These are phyloP conservation scores for Venturia effusa DNA, from an alignment of 2,329 filamentous ascomycete species.

Conservation along the genomic window DNA sequence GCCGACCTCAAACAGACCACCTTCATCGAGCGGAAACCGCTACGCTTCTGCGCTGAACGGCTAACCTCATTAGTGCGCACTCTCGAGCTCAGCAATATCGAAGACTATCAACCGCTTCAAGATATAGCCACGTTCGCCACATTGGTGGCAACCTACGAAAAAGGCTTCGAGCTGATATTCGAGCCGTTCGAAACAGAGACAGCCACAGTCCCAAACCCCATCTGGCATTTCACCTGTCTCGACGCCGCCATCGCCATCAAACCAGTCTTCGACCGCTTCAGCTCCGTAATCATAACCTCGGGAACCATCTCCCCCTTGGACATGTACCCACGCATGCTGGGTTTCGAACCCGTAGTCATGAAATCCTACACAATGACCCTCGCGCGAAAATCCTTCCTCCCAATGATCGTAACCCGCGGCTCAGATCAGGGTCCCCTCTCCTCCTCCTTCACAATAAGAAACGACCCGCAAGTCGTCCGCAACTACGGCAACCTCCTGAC, in stretches of 20 bases:
- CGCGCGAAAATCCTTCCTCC: conserved; percentile 85
- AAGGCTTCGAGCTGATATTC: conserved; percentile 89
- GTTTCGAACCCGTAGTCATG: conserved; percentile 83
- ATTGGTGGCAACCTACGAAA: conserved; percentile 91
- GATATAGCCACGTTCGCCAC: conserved; percentile 98
- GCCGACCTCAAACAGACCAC: conserved; percentile 89
- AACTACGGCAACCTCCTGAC: conserved; percentile 92
- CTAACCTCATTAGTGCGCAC: conserved; percentile 90
- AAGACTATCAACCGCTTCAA: conserved; percentile 93
- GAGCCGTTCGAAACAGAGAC: conserved; percentile 95
- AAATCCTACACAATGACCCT: conserved; percentile 98
- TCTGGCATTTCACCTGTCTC: conserved; percentile 93
- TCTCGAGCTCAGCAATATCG: conserved; percentile 90
- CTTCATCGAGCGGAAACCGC: conserved; percentile 92
- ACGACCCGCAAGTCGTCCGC: conserved; percentile 90
- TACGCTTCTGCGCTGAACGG: conserved; percentile 89
- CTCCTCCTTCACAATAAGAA: conserved; percentile 88
- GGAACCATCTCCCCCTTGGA: conserved; percentile 94
- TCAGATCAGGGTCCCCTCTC: conserved; percentile 90
- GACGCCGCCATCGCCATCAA: conserved; percentile 98
- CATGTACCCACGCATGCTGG: conserved; percentile 99
- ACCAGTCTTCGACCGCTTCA: conserved; percentile 93
- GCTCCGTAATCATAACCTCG: conserved; percentile 96
- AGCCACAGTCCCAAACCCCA: conserved; percentile 88
- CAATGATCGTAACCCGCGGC: conserved; percentile 93